A percentile compares a stretch with the other conserved stretches of the same genome.
These are phyloP conservation scores for Polygonum maritimum DNA, from an alignment of 148 eudicot species.

Conservation along the genomic window DNA sequence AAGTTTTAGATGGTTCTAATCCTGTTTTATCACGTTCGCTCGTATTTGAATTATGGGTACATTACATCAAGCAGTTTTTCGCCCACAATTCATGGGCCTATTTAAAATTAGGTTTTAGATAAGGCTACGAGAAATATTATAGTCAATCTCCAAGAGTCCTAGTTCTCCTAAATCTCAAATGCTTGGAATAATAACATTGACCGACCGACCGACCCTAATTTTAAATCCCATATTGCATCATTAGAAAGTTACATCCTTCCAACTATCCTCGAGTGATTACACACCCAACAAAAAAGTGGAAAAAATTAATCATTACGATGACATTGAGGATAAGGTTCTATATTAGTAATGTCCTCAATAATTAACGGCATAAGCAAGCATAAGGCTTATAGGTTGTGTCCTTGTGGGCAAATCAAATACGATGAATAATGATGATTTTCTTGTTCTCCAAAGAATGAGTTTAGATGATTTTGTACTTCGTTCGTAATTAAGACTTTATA, in stretches of 20 bases:
- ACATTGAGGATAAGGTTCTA: not conserved
- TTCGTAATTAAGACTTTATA: too few species aligned
- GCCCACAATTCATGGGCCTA: not conserved
- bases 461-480: too few species aligned
- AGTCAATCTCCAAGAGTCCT: slow-evolving; percentile 2
- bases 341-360: not conserved
- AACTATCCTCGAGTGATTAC: not conserved
- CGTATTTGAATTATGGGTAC: too few species aligned
- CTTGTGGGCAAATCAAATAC: not conserved
- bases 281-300: not conserved
- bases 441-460: too few species aligned
- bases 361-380: not conserved
- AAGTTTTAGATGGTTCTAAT: too few species aligned
- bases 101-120: not conserved
- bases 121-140: not conserved
- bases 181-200: not conserved
- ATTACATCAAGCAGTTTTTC: not conserved
- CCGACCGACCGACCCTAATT: slow-evolving; percentile 1
- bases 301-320: not conserved
- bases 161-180: not conserved
- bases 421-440: not conserved
- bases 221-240: not conserved
- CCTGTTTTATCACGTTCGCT: too few species aligned
- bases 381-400: not conserved
- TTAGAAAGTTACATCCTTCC: slow-evolving; percentile 8